Evolutionary conservation across 2,329 filamentous ascomycete genomes (phyloP).

Genomic region (Trichoderma endophyticum): DNA sequence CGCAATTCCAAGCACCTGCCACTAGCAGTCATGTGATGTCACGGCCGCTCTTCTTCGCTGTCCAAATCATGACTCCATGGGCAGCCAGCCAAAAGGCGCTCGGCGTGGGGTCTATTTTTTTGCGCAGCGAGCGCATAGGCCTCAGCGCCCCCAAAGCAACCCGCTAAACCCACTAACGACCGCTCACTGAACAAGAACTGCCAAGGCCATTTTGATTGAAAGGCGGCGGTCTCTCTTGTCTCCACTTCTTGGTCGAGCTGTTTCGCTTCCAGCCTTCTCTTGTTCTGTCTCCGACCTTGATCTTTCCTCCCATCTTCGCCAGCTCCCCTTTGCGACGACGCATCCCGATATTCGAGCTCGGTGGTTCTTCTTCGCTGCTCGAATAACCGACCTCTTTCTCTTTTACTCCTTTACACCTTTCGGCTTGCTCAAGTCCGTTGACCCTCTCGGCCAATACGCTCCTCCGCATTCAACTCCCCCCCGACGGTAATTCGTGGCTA

Average conservation of each 20-base stretch:
- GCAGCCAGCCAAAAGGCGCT: not conserved
- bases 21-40: slow-evolving; percentile 17
- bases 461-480: not conserved
- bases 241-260: slow-evolving; percentile 10
- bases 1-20: not conserved
- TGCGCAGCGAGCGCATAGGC: slow-evolving; percentile 11
- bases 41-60: slow-evolving; percentile 3
- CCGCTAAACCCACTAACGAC: not conserved
- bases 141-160: not conserved
- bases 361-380: not conserved
- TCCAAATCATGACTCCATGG: slow-evolving; percentile 11
- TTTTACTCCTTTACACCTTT: not conserved
- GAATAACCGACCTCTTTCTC: not conserved
- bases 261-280: slow-evolving; percentile 13
- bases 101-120: slow-evolving; percentile 15
- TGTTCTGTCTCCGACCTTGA: not conserved
- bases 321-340: not conserved
- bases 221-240: not conserved
- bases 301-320: not conserved
- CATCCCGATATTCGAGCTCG: not conserved
- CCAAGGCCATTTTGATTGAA: not conserved
- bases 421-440: not conserved
- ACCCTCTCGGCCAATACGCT: not conserved
- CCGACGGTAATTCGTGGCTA: not conserved
- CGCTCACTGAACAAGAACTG: not conserved